A percentile compares a stretch with the other conserved stretches of the same genome.
Conservation (phyloP, 495 filamentous ascomycete genomes). For the Penicillium odoratum region DNA sequence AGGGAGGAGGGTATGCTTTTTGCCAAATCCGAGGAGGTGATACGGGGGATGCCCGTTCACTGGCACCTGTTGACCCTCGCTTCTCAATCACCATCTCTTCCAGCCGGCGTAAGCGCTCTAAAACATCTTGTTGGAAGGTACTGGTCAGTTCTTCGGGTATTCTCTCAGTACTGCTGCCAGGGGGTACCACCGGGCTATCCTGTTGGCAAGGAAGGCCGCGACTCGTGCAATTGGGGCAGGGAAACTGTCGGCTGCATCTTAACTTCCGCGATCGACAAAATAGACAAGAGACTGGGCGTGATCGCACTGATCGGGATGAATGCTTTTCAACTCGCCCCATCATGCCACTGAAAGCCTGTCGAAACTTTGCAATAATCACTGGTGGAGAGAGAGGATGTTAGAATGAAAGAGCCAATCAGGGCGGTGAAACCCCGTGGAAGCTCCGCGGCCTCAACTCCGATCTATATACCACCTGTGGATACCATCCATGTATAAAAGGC, state of each 20-base stretch:
- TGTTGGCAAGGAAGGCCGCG: constrained; percentile 36
- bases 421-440: constrained; percentile 20
- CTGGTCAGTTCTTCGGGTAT: not conserved
- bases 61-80: not conserved
- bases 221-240: constrained; percentile 43
- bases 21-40: constrained; percentile 4
- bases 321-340: constrained; percentile 20
- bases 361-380: constrained; percentile 4
- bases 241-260: constrained; percentile 41
- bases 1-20: not conserved
- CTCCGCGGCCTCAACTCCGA: constrained; percentile 14
- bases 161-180: not conserved
- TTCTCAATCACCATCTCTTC: constrained; percentile 28
- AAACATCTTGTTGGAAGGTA: constrained; percentile 17
- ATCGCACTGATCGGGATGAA: constrained; percentile 16
- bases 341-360: not conserved
- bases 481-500: not conserved
- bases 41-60: constrained; percentile 8
- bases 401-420: constrained; percentile 17
- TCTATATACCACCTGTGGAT: not conserved
- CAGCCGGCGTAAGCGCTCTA: constrained; percentile 21
- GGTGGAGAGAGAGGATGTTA: constrained; percentile 1
- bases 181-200: constrained; percentile 10
- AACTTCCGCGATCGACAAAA: constrained; percentile 49
- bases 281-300: constrained; percentile 38